Evolutionary conservation across 1,139 yeast genomes (phyloP).

Genomic region (Blastobotrys capitulatus): DNA sequence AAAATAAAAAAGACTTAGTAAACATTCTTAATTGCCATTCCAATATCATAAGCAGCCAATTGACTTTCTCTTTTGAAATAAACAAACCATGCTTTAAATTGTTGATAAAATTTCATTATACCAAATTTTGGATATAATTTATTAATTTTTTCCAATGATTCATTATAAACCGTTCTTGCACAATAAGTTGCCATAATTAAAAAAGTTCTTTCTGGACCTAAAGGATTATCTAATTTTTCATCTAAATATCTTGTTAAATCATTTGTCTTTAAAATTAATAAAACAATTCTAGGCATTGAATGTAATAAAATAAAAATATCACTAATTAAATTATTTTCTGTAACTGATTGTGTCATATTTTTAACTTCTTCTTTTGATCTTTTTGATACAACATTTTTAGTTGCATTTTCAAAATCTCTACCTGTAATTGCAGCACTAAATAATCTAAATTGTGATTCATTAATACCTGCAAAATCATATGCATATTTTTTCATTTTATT

Average conservation of each 20-base stretch:
- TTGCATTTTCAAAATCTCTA: constrained; percentile 65
- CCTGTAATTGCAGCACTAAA: constrained; percentile 96
- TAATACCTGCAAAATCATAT: constrained; percentile 71
- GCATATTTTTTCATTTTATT: constrained; percentile 68
- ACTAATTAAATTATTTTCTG: constrained; percentile 55
- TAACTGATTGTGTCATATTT: constrained; percentile 54
- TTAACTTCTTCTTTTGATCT: constrained; percentile 55
- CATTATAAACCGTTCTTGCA: constrained; percentile 71
- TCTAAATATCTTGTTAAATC: constrained; percentile 88
- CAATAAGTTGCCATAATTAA: constrained; percentile 87
- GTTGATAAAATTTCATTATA: constrained; percentile 19
- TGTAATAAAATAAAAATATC: constrained; percentile 78
- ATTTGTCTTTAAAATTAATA: constrained; percentile 85
- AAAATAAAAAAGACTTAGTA: neutral
- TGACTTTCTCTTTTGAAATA: constrained; percentile 51
- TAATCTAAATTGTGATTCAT: constrained; percentile 70
- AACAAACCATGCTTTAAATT: constrained; percentile 40
- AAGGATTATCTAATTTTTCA: constrained; percentile 72
- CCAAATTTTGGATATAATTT: constrained; percentile 33
- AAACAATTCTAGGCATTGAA: constrained; percentile 75
- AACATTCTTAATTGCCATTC: constrained; percentile 29
- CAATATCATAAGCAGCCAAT: constrained; percentile 50
- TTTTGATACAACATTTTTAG: constrained; percentile 51
- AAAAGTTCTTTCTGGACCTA: constrained; percentile 86
- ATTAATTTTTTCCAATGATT: constrained; percentile 44